A percentile compares a stretch with the other conserved stretches of the same genome.
Evolutionary conservation across 2,329 filamentous ascomycete genomes (phyloP).

Genomic region (Dothideomycetes sp.): DNA sequence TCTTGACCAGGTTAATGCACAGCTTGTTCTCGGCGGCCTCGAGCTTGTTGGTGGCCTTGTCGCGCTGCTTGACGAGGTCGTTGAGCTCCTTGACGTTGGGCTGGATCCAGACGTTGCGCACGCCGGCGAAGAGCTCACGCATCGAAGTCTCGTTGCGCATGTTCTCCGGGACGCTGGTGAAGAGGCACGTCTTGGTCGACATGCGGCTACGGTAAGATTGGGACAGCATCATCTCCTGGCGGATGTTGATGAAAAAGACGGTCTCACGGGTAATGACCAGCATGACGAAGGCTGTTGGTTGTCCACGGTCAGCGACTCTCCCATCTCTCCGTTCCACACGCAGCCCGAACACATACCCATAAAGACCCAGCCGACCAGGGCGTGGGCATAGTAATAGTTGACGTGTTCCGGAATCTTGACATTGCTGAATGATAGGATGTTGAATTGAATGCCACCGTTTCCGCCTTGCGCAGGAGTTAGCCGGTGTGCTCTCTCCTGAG

Average conservation of each 20-base stretch:
- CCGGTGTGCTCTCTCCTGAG: background rate
- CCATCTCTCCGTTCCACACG: background rate
- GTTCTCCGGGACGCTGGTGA: slow-evolving; percentile 40
- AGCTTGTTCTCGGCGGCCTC: slow-evolving; percentile 35
- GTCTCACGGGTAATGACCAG: slow-evolving; percentile 60
- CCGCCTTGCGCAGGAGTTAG: slow-evolving; percentile 33
- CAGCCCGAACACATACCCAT: slow-evolving; percentile 15
- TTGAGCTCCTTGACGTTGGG: slow-evolving; percentile 34
- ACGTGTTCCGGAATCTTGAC: slow-evolving; percentile 31
- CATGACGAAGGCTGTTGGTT: slow-evolving; percentile 59
- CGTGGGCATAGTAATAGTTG: slow-evolving; percentile 34
- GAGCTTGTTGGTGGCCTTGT: slow-evolving; percentile 30
- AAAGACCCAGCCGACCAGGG: slow-evolving; percentile 31
- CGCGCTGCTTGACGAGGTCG: slow-evolving; percentile 31
- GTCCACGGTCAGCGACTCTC: background rate
- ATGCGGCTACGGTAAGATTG: slow-evolving; percentile 32
- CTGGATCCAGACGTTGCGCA: slow-evolving; percentile 33
- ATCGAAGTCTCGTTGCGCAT: slow-evolving; percentile 46
- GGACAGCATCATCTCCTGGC: slow-evolving; percentile 36
- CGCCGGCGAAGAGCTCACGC: slow-evolving; percentile 54
- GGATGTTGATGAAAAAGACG: slow-evolving; percentile 35
- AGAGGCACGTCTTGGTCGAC: slow-evolving; percentile 37
- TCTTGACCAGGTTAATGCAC: slow-evolving; percentile 23
- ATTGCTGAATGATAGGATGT: slow-evolving; percentile 26
- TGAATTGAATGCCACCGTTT: slow-evolving; percentile 33